A percentile compares a stretch with the other conserved stretches of the same genome.
These are phyloP conservation scores for Hydnum rufescens DNA, from an alignment of 768 basidiomycete genomes.

Conservation along the genomic window DNA sequence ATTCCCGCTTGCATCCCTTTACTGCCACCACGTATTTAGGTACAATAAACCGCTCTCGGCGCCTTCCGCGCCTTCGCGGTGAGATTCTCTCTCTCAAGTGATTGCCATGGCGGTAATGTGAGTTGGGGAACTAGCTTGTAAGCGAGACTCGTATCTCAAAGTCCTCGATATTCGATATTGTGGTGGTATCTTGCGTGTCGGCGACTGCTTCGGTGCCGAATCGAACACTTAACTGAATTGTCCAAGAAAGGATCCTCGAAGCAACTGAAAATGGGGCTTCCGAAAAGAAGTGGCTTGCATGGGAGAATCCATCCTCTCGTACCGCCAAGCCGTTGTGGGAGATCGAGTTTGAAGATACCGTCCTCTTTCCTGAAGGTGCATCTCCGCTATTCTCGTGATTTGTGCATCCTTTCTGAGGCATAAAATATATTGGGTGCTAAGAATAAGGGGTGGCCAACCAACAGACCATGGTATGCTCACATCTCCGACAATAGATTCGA, in stretches of 20 bases:
- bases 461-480: neutral
- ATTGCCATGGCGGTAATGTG: too few species aligned
- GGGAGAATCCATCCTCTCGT: neutral
- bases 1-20: too few species aligned
- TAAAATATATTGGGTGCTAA: neutral
- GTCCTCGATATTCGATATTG: neutral
- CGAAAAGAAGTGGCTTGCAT: neutral
- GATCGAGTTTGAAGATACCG: slow-evolving; percentile 1
- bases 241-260: neutral
- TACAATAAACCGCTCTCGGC: too few species aligned
- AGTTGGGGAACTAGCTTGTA: neutral
- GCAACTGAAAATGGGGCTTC: neutral
- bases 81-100: too few species aligned
- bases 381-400: neutral
- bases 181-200: neutral
- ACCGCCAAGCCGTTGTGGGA: neutral
- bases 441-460: neutral
- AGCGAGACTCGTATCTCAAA: neutral
- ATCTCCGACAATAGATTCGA: neutral
- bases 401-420: neutral
- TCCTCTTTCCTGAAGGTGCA: neutral
- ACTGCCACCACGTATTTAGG: too few species aligned
- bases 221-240: too few species aligned
- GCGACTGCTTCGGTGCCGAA: too few species aligned
- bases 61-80: too few species aligned